Conservation (phyloP, 1,284 basidiomycete genomes). For the Pterulicium gracile region DNA sequence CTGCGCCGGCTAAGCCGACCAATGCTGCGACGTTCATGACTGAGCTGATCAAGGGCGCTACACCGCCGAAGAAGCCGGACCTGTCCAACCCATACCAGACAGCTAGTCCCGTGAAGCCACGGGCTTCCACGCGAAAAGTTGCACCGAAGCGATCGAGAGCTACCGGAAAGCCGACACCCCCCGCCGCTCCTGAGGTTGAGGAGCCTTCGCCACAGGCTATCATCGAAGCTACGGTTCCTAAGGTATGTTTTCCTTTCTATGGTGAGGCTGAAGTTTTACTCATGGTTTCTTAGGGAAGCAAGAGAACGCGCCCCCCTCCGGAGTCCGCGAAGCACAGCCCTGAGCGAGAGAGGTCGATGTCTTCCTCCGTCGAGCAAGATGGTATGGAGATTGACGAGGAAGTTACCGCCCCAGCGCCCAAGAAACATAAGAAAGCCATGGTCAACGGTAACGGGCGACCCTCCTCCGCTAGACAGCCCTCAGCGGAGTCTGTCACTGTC, state of each 20-base stretch:
- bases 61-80: constrained; percentile 50
- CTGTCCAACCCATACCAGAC: constrained; percentile 64
- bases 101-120: constrained; percentile 42
- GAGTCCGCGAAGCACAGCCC: too few relatives aligned
- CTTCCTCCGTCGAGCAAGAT: constrained; percentile 5
- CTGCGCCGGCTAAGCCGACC: constrained; percentile 27
- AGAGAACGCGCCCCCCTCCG: constrained; percentile 54
- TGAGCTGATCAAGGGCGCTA: constrained; percentile 55
- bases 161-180: constrained; percentile 19
- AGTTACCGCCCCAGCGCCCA: constrained; percentile 17
- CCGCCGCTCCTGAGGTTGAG: constrained; percentile 18
- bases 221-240: constrained; percentile 63
- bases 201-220: constrained; percentile 47
- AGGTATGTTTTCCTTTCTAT: constrained; percentile 28
- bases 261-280: constrained; percentile 1
- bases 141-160: constrained; percentile 23
- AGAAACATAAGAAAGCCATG: constrained; percentile 25
- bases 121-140: constrained; percentile 24
- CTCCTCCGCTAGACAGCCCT: constrained; percentile 3
- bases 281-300: constrained; percentile 41
- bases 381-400: constrained; percentile 2
- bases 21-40: constrained; percentile 55
- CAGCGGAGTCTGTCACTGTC: constrained; percentile 21
- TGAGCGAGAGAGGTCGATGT: too few relatives aligned
- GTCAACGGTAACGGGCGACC: constrained; percentile 5